A percentile compares a stretch with the other conserved stretches of the same genome.
Evolutionary conservation across 306 rosid genomes (phyloP).

Genomic region (Vachellia collinsii): DNA sequence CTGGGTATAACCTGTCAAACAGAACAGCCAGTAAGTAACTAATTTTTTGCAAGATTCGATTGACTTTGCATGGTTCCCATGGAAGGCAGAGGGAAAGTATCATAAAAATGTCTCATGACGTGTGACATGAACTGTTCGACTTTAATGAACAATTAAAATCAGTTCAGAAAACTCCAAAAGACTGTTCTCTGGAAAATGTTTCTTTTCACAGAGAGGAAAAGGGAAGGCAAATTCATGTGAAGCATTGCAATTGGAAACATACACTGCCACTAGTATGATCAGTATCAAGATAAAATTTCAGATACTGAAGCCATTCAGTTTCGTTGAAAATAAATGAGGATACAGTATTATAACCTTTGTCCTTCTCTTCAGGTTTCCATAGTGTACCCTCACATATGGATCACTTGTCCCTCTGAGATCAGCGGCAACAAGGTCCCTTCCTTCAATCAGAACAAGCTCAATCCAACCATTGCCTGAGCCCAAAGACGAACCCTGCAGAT

Average conservation of each 20-base stretch:
- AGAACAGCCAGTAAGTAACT: conserved; percentile 31
- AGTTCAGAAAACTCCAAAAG: no score
- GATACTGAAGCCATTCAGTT: conserved; percentile 13
- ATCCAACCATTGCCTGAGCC: conserved; percentile 70
- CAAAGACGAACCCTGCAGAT: conserved; percentile 56
- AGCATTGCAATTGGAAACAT: background rate
- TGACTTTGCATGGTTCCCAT: no score
- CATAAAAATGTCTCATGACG: no score
- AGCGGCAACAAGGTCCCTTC: conserved; percentile 88
- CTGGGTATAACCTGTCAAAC: conserved; percentile 65
- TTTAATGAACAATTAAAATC: no score
- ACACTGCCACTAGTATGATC: background rate
- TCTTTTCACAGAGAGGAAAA: background rate
- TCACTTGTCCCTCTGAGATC: conserved; percentile 99
- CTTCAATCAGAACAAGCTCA: conserved; percentile 90
- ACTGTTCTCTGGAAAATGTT: background rate
- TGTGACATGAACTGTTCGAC: no score
- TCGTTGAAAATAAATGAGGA: conserved; percentile 29
- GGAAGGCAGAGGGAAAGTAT: no score
- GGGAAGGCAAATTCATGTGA: conserved; percentile 1
- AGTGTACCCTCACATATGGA: conserved; percentile 90
- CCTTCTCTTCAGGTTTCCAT: conserved; percentile 79
- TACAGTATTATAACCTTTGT: conserved; percentile 71
- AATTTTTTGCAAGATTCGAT: background rate
- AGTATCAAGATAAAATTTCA: conserved; percentile 21